phyloP scores from a whole-genome alignment of 2,329 filamentous ascomycete genomes.

The Diaporthe helianthi region DNA sequence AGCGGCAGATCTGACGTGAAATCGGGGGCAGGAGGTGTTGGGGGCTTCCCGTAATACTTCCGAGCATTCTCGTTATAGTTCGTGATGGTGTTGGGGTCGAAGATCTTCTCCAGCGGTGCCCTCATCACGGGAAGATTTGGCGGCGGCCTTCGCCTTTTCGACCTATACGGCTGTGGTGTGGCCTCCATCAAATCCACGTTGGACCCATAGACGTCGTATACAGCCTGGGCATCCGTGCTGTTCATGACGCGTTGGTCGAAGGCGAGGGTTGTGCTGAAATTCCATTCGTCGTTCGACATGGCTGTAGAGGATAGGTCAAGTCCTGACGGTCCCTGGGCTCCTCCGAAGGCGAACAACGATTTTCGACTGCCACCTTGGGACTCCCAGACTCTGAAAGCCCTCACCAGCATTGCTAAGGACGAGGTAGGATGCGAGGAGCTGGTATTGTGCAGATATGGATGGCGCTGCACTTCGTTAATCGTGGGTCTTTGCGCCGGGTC shows the following conservation, averaged over 20 bases:
- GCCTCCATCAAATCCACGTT: slow-evolving; percentile 61
- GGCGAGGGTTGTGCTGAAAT: slow-evolving; percentile 70
- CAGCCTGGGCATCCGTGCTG: slow-evolving; percentile 61
- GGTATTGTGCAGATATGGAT: slow-evolving; percentile 72
- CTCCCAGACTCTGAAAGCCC: slow-evolving; percentile 79
- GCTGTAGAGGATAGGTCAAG: slow-evolving; percentile 52
- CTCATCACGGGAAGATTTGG: slow-evolving; percentile 65
- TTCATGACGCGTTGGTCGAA: slow-evolving; percentile 66
- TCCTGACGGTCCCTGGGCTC: slow-evolving; percentile 60
- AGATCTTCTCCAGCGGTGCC: slow-evolving; percentile 68
- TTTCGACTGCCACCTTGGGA: slow-evolving; percentile 73
- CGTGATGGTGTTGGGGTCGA: slow-evolving; percentile 70
- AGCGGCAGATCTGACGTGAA: slow-evolving; percentile 59
- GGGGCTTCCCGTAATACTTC: slow-evolving; percentile 61
- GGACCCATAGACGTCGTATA: slow-evolving; percentile 64
- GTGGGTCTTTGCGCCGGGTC: slow-evolving; percentile 72
- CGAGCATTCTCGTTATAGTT: slow-evolving; percentile 70
- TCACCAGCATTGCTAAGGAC: slow-evolving; percentile 69
- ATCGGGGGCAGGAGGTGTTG: slow-evolving; percentile 51
- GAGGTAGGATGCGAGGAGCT: slow-evolving; percentile 68
- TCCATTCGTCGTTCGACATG: slow-evolving; percentile 67
- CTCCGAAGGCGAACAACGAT: slow-evolving; percentile 67
- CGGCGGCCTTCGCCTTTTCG: slow-evolving; percentile 62
- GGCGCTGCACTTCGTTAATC: slow-evolving; percentile 72
- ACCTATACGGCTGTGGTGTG: slow-evolving; percentile 46